Evolutionary conservation across 768 basidiomycete genomes (phyloP).

Genomic region (Kwoniella pini): DNA sequence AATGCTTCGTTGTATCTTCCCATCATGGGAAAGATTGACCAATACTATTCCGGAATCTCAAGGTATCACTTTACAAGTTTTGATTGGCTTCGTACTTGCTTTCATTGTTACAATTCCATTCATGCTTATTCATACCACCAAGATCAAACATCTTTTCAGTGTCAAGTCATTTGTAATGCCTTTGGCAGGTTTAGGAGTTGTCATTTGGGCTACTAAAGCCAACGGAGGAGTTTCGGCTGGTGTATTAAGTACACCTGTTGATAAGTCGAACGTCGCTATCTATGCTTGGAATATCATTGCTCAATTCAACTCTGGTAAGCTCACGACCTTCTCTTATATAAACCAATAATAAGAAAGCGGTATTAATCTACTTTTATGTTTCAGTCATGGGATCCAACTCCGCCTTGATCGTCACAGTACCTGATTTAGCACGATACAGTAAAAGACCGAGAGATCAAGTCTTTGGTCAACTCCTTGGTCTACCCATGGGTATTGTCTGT

Average conservation of each 20-base stretch:
- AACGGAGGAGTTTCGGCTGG: conserved; percentile 21
- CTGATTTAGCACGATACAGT: conserved; percentile 26
- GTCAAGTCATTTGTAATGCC: conserved; percentile 23
- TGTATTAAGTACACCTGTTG: background rate
- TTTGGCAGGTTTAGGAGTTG: conserved; percentile 11
- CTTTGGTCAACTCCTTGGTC: conserved; percentile 17
- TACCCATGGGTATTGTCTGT: conserved; percentile 23
- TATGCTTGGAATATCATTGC: conserved; percentile 21
- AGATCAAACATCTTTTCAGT: conserved; percentile 24
- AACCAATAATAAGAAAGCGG: too few species aligned
- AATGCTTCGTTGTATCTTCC: conserved; percentile 26
- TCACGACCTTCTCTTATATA: background rate
- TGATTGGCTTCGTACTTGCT: conserved; percentile 21
- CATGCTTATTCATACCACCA: conserved; percentile 29
- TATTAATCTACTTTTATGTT: too few species aligned
- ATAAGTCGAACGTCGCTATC: conserved; percentile 12
- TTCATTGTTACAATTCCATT: conserved; percentile 26
- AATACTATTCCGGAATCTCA: conserved; percentile 20
- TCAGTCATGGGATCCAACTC: conserved; percentile 29
- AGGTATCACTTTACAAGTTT: conserved; percentile 25
- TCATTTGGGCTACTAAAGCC: conserved; percentile 20
- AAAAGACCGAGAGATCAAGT: conserved; percentile 13
- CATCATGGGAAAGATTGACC: conserved; percentile 12
- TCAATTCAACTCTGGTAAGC: conserved; percentile 24
- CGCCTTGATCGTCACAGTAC: conserved; percentile 25